These are phyloP conservation scores for Geranium incanum DNA, from an alignment of 441 rosid species.

Conservation along the genomic window DNA sequence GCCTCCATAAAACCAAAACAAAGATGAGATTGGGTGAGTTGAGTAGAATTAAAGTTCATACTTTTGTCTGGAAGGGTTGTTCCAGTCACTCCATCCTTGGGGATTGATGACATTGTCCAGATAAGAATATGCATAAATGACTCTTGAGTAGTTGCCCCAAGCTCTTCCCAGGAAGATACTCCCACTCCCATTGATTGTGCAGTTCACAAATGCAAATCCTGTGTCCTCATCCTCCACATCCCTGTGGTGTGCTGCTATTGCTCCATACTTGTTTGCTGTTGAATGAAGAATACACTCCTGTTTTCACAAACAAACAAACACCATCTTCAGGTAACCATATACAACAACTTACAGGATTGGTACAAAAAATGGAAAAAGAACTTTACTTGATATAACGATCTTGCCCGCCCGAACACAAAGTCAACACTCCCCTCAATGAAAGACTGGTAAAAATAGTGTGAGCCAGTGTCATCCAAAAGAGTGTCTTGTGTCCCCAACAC, in stretches of 20 bases:
- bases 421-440: constrained; percentile 72
- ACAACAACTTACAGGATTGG: neutral
- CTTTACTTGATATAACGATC: constrained; percentile 65
- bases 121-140: constrained; percentile 58
- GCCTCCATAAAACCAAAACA: neutral
- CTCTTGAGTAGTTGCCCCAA: constrained; percentile 81
- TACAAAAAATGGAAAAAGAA: neutral
- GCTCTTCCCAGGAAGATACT: constrained; percentile 72
- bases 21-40: neutral
- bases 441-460: constrained; percentile 65
- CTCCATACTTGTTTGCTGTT: constrained; percentile 49
- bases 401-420: constrained; percentile 76
- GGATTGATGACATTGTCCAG: constrained; percentile 55
- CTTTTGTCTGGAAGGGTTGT: constrained; percentile 48
- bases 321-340: neutral
- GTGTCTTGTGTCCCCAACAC: constrained; percentile 87
- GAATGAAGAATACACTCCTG: constrained; percentile 71
- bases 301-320: constrained; percentile 5
- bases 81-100: constrained; percentile 92
- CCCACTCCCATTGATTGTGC: constrained; percentile 68
- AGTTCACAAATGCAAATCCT: constrained; percentile 74
- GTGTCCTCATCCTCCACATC: constrained; percentile 52
- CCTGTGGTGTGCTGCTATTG: constrained; percentile 85
- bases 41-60: constrained; percentile 17
- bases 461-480: constrained; percentile 66